Evolutionary conservation across 73 alveolate genomes (phyloP), one percentile per base, ranked within the genome.

Genomic region (Tetrahymena borealis): DNA sequence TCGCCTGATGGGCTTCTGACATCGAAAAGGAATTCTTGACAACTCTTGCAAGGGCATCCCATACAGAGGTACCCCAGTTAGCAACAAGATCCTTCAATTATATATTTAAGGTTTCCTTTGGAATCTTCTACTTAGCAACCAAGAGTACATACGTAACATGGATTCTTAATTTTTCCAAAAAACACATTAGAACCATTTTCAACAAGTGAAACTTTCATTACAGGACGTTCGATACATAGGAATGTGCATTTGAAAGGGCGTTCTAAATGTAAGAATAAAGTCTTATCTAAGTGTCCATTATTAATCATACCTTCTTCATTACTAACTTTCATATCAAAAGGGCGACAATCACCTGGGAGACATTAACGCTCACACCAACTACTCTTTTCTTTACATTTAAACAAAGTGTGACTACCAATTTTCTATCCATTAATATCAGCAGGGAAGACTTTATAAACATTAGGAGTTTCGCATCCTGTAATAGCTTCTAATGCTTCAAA

Each of bases 221-320:
- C 78, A 92, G 95, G 95, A 32, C 95, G 90, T 33, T 92, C 78
- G 38, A 35, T 78, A 24, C 95, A 92, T 36, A 78, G 39, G 32
- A 78, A 92, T 31, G 95, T 92, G 78, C 95, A 92, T 78, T 77
- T 35, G 90, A 78, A 92, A n/a, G 90, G 90, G 33, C 95, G 42
- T 28, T 92, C 35, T 35, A 92, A 35, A 6, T 33, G 35, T 20
- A 92, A 77, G 7, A 92, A n/a, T n/a, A 42, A 36, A 40, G 40
- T 15, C 18, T 79, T 28, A 24, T 78, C 78, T 31, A 36, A 32
- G 2, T 39, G 78, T 1, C 90, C 90, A 18, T 78, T 78, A 24
- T 42, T 38, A n/a, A 78, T 42, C 78, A 78, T 78, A 33, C 92
- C 43, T n/a, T 91, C 90, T 10, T 92, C 77, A 38, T 92, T 92